Percentiles rank a stretch among this genome's conserved stretches.
Conservation (phyloP, 768 basidiomycete species). For the Naganishia antarctica region DNA sequence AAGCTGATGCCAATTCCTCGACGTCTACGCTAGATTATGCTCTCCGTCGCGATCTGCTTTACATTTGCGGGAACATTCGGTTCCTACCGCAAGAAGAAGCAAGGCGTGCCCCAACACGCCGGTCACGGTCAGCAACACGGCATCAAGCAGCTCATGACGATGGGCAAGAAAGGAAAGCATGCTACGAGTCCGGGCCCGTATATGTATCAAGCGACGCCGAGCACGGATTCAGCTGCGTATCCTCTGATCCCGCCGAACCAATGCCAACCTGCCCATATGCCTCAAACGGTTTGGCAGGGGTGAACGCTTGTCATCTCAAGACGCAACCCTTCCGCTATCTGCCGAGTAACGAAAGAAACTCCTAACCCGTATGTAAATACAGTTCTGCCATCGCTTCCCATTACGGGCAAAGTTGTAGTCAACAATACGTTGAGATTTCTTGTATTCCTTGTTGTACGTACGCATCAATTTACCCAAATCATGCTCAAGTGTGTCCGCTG, state of each 20-base stretch:
- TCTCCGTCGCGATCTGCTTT: slow-evolving; percentile 16
- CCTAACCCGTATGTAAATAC: too few relatives aligned
- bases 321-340: too few relatives aligned
- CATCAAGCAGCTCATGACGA: neutral
- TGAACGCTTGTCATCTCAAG: too few relatives aligned
- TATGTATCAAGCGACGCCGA: neutral
- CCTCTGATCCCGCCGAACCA: neutral
- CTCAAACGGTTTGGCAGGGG: neutral
- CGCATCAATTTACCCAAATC: too few relatives aligned
- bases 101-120: neutral
- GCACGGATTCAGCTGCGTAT: neutral
- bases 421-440: too few relatives aligned
- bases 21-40: neutral
- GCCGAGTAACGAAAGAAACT: too few relatives aligned
- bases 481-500: too few relatives aligned
- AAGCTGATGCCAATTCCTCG: neutral
- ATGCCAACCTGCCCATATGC: neutral
- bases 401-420: too few relatives aligned
- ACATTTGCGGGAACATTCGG: slow-evolving; percentile 17
- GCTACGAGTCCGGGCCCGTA: neutral
- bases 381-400: too few relatives aligned
- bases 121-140: neutral
- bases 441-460: too few relatives aligned
- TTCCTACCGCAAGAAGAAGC: slow-evolving; percentile 1
- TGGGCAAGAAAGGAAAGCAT: neutral